Evolutionary conservation across 1,284 basidiomycete genomes (phyloP).

Genomic region (Cryptococcus maquisensis): DNA sequence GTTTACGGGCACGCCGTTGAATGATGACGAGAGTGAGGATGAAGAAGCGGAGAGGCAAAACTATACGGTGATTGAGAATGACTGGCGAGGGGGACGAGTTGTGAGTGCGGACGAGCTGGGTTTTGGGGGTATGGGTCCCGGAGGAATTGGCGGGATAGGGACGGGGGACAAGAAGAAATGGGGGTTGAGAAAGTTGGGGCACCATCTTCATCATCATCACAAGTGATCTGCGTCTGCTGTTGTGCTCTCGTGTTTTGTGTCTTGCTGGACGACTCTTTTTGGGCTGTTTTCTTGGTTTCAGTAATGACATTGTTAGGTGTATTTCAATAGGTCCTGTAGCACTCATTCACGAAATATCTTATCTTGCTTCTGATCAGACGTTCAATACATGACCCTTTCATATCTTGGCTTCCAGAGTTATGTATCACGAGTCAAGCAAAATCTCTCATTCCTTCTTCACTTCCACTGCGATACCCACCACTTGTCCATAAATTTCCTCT

Average conservation of each 20-base stretch:
- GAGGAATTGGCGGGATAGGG: too few relatives aligned
- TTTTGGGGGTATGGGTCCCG: too few relatives aligned
- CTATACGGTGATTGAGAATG: slow-evolving; percentile 35
- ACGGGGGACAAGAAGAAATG: too few relatives aligned
- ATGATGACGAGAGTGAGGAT: slow-evolving; percentile 36
- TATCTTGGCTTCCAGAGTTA: not conserved
- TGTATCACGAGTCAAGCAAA: not conserved
- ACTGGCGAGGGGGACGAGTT: slow-evolving; percentile 30
- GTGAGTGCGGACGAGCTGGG: slow-evolving; percentile 10
- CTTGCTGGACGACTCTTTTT: too few relatives aligned
- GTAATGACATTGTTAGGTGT: too few relatives aligned
- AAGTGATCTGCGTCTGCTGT: too few relatives aligned
- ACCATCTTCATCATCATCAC: too few relatives aligned
- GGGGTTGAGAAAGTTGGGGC: too few relatives aligned
- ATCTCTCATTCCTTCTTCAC: slow-evolving; percentile 6
- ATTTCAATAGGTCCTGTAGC: not conserved
- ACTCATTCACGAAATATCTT: not conserved
- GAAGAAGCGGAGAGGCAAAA: slow-evolving; percentile 16
- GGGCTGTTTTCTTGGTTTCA: too few relatives aligned
- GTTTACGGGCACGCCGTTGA: slow-evolving; percentile 23
- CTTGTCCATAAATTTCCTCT: slow-evolving; percentile 20
- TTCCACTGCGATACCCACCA: slow-evolving; percentile 6
- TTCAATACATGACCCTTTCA: not conserved
- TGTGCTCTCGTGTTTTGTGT: too few relatives aligned
- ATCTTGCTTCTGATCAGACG: not conserved